Evolutionary conservation across 345 rosid genomes (phyloP), one percentile per base, ranked within the genome.

Genomic region (Crucihimalaya himalaica): DNA sequence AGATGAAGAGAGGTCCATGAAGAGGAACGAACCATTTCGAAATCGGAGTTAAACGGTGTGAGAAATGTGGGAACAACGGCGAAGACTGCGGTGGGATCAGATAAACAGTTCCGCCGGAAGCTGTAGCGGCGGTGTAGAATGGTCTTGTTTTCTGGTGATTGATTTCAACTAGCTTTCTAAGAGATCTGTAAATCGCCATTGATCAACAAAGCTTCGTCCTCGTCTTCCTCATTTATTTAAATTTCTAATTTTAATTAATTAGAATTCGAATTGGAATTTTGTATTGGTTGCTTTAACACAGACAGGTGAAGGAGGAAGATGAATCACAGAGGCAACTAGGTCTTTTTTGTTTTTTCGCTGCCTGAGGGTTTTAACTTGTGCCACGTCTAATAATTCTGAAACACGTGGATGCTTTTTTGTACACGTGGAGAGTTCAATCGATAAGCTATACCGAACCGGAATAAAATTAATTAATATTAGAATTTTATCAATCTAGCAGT

Each of bases 1-100:
- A 82, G 20, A 92, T 87, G 70, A 88, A 89, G 13, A 88, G 96
- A 53, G 97, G 96, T 43, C 93, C 96, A 29, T 70, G 87, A 29
- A 86, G 78, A 9, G 90, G 94, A 37, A 80, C 72, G n/a, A 87
- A 79, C 95, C 93, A 94, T 83, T 79, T 88, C 31, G 89, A 81
- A 58, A 90, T 72, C 59, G 74, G 72, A 72, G 71, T 65, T 4
- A 48, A 31, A 0, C 79, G 65, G 6, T 59, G 65, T 20, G 60
- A 55, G 69, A 70, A 63, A 43, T 72, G 70, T 52, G 85, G 61
- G 39, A 65, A 40, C n/a, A 84, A 53, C 29, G 81, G 74, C 16
- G 83, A 31, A 53, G 64, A 52, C 35, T 81, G 70, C 66, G 84
- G 80, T 15, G 84, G 68, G 46, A 76, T 63, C 54, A 45, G 46